Conservation (phyloP, 352 stramenopile species). For the Phytophthora capsici region DNA sequence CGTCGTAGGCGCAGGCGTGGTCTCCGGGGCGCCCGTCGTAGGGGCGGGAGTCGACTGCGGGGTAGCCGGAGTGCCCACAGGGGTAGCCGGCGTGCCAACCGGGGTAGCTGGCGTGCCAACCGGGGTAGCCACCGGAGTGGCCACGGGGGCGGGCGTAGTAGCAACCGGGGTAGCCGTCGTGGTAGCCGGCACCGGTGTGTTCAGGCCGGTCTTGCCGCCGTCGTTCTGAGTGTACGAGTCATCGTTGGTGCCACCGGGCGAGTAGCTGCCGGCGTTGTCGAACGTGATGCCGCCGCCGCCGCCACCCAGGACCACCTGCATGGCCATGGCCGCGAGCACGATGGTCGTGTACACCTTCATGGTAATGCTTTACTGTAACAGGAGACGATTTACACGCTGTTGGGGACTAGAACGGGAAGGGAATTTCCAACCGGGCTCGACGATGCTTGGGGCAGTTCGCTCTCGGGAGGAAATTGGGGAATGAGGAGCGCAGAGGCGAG, state of each 20-base stretch:
- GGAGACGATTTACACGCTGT: conserved; percentile 27
- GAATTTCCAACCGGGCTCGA: conserved; percentile 27
- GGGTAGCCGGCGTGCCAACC: background rate
- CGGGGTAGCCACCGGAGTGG: conserved; percentile 13
- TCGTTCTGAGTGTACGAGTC: conserved; percentile 27
- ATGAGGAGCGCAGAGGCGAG: conserved; percentile 19
- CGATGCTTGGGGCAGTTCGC: conserved; percentile 25
- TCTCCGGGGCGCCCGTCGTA: background rate
- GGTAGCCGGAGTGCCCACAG: background rate
- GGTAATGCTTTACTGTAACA: conserved; percentile 24
- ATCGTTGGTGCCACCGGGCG: conserved; percentile 7
- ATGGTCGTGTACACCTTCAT: conserved; percentile 52
- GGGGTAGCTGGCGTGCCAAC: conserved; percentile 3
- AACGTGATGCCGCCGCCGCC: conserved; percentile 37
- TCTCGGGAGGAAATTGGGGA: conserved; percentile 40
- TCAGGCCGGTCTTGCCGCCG: conserved; percentile 22
- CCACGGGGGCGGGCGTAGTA: conserved; percentile 3
- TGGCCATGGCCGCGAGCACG: conserved; percentile 40
- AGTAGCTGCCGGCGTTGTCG: conserved; percentile 26
- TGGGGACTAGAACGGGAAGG: conserved; percentile 23
- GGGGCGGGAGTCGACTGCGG: conserved; percentile 1
- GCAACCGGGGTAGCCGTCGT: conserved; percentile 2
- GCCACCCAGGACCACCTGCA: conserved; percentile 45
- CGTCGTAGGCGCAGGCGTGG: conserved; percentile 10
- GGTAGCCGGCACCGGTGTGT: conserved; percentile 21